A percentile compares a stretch with the other conserved stretches of the same genome.
These are phyloP conservation scores for Nemophila menziesii DNA, from an alignment of 257 asterid species.

Conservation along the genomic window DNA sequence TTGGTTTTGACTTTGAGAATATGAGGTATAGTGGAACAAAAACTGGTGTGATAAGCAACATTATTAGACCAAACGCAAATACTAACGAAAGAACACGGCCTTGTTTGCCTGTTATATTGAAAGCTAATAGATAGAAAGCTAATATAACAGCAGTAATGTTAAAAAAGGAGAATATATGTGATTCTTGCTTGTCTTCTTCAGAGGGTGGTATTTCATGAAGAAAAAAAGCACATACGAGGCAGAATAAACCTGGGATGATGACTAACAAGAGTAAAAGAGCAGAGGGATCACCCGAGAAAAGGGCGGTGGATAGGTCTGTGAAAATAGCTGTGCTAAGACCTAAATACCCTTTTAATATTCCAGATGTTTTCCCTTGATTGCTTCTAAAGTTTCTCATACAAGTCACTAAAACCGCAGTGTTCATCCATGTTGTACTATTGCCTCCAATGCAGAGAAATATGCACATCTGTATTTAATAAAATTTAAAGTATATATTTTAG, in stretches of 20 bases:
- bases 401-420: constrained; percentile 18
- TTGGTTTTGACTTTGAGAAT: not conserved
- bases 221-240: constrained; percentile 6
- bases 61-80: constrained; percentile 5
- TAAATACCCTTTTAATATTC: constrained; percentile 19
- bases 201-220: constrained; percentile 16
- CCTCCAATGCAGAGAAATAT: constrained; percentile 25
- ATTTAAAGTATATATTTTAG: not conserved
- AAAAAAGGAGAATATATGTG: constrained; percentile 4
- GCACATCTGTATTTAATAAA: constrained; percentile 13
- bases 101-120: constrained; percentile 16
- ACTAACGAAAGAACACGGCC: constrained; percentile 10
- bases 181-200: constrained; percentile 6
- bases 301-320: constrained; percentile 15
- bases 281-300: constrained; percentile 9
- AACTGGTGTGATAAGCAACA: constrained; percentile 9
- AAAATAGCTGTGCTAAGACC: constrained; percentile 20
- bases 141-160: constrained; percentile 8
- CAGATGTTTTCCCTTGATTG: constrained; percentile 17
- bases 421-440: constrained; percentile 29
- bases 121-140: constrained; percentile 6
- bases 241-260: constrained; percentile 5
- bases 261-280: constrained; percentile 9
- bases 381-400: constrained; percentile 23
- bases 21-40: constrained; percentile 8